Base-by-base conservation (phyloP, 805 yeast species). In the Zygoascus tannicola region DNA sequence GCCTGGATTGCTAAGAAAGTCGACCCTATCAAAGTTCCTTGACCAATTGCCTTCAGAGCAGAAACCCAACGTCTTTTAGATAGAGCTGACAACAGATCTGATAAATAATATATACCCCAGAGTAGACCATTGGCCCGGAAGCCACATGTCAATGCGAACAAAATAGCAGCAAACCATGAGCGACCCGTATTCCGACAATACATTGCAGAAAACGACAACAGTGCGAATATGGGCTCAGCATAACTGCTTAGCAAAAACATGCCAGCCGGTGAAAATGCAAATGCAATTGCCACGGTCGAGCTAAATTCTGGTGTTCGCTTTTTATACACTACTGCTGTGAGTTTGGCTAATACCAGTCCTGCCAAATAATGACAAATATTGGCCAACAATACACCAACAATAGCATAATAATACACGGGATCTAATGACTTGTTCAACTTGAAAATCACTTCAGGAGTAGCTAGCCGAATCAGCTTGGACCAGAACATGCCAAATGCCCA, bases 401-500 rank as follows among this genome's bases (percentile, higher is more conserved):
- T 48, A 2, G 81, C 62, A 22, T 70, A 69, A 55, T 62, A 30
- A 41, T 19, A 44, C 15, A 47, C 3, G 18, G 41, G 35, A n/a
- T 21, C 35, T 14, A 38, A 18, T 4, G 39, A n/a, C 10, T 14
- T 14, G 19, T 38, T 52, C 37, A 37, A 8, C 44, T 22, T 37
- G 45, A 12, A 44, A 38, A 16, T 33, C 32, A 22, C 15, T 26
- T 12, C 4, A n/a, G 41, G 50, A 22, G 44, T 10, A 32, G 50
- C 5, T 14, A 35, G 22, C 30, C 50, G 36, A 52, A 81, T 61
- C 3, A 79, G 38, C 20, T 74, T 56, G 67, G 81, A 71, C 94
- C 95, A 90, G 2, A 76, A 56, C 8, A 83, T 83, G 22, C 94
- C 78, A 58, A 85, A 90, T 3, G 94, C 97, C 71, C 76, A 83